Evolutionary conservation across 1,139 yeast species (phyloP), one percentile per base, ranked within the genome.

Genomic region (Pneumocystis oryctolagi): DNA sequence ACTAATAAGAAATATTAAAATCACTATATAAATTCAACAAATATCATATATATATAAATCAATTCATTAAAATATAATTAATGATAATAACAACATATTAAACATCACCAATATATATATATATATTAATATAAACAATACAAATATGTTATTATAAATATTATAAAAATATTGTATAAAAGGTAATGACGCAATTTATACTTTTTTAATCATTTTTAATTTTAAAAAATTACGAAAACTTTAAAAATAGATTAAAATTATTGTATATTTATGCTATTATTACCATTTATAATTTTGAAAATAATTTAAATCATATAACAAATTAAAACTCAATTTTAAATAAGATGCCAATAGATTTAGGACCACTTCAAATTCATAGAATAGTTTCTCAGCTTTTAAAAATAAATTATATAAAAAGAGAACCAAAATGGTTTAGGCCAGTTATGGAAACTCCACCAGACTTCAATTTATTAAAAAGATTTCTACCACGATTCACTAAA

Each of bases 361-460:
- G 31, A 47, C 55, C 55, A 12, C 55, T 47, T 47, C 55, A 47
- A 16, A 20, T 47, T 47, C 55, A 47, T 47, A 47, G 16, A 47
- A 25, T 47, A 14, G 14, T 18, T 47, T 47, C 55, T 18, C 28
- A 47, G n/a, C 55, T 47, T 47, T 47, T 47, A 47, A 2, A 47
- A 25, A 16, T 25, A 47, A 47, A 47, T 47, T 16, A 47, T 14
- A 47, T 47, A 47, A 47, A 47, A 47, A 57, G 5, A 30, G 42
- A 67, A 63, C 71, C 71, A 30, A 66, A 65, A 25, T 69, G 71
- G 71, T 65, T 63, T 39, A 65, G 64, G 39, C 67, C 70, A 0
- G 69, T 69, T 28, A 62, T 68, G 16, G 66, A 66, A 39, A 62
- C 62, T 20, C 71, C 70, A 9, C 71, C 71, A 3, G 59, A 65